These are phyloP conservation scores for Tylopilus balloui DNA, from an alignment of 768 basidiomycete genomes.

Conservation along the genomic window DNA sequence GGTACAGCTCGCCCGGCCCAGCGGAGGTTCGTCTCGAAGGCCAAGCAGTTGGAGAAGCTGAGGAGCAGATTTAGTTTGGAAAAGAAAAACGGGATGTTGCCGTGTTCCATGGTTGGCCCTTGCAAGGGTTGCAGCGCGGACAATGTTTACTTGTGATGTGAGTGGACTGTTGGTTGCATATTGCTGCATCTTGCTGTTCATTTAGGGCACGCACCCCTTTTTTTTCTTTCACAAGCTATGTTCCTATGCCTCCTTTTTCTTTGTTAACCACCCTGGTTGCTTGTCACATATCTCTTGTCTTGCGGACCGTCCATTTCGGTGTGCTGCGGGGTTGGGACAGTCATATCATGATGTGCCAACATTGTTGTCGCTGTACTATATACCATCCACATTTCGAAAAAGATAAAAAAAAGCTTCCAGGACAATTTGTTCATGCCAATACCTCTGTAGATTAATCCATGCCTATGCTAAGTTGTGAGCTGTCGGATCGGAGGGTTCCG, in stretches of 20 bases:
- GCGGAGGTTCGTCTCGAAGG: conserved; percentile 53
- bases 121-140: conserved; percentile 27
- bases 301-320: not conserved
- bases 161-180: conserved; percentile 9
- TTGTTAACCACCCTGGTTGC: conserved; percentile 7
- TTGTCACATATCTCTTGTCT: conserved; percentile 21
- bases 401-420: conserved; percentile 6
- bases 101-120: conserved; percentile 25
- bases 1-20: conserved; percentile 12
- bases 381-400: conserved; percentile 14
- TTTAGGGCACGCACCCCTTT: no score
- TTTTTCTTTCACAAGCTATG: conserved; percentile 12
- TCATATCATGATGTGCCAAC: conserved; percentile 24
- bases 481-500: conserved; percentile 14
- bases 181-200: conserved; percentile 4
- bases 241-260: conserved; percentile 19
- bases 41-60: conserved; percentile 64
- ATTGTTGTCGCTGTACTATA: conserved; percentile 31
- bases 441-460: conserved; percentile 17
- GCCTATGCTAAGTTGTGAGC: conserved; percentile 15
- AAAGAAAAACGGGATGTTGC: conserved; percentile 12
- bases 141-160: conserved; percentile 28
- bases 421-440: conserved; percentile 30
- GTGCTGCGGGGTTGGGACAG: conserved; percentile 9
- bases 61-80: conserved; percentile 48